Percentiles rank a stretch among this genome's conserved stretches.
Evolutionary conservation across 140 eudicot genomes (phyloP).

Genomic region (Artemisia princeps): DNA sequence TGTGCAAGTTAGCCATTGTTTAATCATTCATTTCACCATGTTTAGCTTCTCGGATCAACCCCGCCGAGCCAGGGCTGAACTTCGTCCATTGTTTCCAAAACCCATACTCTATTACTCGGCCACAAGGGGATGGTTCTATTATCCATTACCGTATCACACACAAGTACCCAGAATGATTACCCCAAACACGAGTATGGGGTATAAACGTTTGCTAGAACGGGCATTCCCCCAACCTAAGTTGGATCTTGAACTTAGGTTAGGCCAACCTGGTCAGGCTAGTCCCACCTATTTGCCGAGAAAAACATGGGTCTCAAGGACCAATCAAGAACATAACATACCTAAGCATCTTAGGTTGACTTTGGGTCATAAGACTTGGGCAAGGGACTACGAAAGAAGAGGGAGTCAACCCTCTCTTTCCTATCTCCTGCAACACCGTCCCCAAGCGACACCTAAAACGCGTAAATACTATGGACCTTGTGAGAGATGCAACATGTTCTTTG

Average conservation of each 20-base stretch:
- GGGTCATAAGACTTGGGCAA: constrained; percentile 12
- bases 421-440: not conserved
- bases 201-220: not conserved
- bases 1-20: not conserved
- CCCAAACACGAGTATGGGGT: not conserved
- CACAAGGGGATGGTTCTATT: not conserved
- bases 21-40: not conserved
- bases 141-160: not conserved
- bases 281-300: not conserved
- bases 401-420: not conserved
- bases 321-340: not conserved
- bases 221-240: not conserved
- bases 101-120: not conserved
- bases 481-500: constrained; percentile 17
- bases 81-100: not conserved
- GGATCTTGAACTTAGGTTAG: constrained; percentile 12
- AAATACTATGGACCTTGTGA: constrained; percentile 25
- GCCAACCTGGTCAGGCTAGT: constrained; percentile 12
- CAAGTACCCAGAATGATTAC: not conserved
- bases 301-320: not conserved
- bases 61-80: not conserved
- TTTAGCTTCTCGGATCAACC: constrained; percentile 1
- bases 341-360: not conserved
- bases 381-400: not conserved
- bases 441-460: not conserved